Base-by-base conservation (phyloP, 495 filamentous ascomycete species). In the Friedmanniomyces endolithicus region DNA sequence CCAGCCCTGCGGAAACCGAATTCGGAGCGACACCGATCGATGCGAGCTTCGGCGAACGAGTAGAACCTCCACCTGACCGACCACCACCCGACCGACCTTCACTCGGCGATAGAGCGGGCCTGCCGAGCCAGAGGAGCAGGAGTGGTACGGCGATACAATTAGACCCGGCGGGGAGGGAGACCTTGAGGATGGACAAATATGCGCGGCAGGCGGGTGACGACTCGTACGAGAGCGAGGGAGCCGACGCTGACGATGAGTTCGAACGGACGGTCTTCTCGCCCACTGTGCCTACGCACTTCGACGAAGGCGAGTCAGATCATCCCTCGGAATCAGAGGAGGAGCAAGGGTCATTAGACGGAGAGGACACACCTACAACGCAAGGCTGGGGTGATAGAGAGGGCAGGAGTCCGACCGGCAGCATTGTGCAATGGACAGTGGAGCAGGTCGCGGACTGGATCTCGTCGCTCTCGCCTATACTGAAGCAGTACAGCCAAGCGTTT, bases 161-260 rank as follows among this genome's bases (percentile, higher is more conserved):
- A 4, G 59, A 58, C 11, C 31, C 44, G 20, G 19, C 45, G 29
- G 14, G 35, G 29, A 48, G 45, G 43, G 23, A 33, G 43, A 7
- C 19, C 1, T 19, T 29, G n/a, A 62, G 50, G 39, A 58, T 62
- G 59, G 56, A 62, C 55, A 62, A 58, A 27, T 62, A 58, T 31
- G 56, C 56, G 33, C 52, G 31, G 50, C 59, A 62, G 43, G 55
- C 59, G 20, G 59, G 59, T 7, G 59, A 62, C 25, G 25, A 55
- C 24, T 71, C 70, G 16, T 80, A 82, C 57, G 76, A 94, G 66
- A 83, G 85, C 63, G 88, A 95, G 67, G 52, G 52, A 16, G 88
- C 84, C 50, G 89, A 95, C 65, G 89, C 88, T 65, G 89, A 95
- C 68, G 89, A 94, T 68, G 89, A 95, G 75, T 94, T 90, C 67